Base-by-base conservation (phyloP, 768 basidiomycete species). In the Trametes cingulata region DNA sequence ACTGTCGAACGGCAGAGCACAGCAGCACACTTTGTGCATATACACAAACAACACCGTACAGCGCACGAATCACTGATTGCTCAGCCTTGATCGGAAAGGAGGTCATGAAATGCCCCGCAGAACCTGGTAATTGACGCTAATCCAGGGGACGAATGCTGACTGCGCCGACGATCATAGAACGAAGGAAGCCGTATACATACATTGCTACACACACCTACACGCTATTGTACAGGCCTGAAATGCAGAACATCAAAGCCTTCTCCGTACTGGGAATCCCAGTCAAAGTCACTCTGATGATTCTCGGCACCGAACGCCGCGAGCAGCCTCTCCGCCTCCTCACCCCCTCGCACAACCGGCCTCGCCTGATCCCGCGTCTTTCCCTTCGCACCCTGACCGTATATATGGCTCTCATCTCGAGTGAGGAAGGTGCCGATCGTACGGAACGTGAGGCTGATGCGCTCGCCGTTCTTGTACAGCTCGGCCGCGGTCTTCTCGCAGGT, bases 381-480 rank as follows among this genome's bases (percentile, higher is more conserved):
- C 64, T 71, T 83, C 47, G 86, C 87, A 1, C 91, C 91, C 65
- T 90, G 88, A 0, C 91, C 91, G 67, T 78, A 91, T 10, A 93
- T 93, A 50, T 66, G 74, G 35, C 76, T 68, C 56, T 74, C 76
- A 50, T 82, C 81, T 2, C 69, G 70, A 14, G 78, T 79, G 61
- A 92, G 72, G 73, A 90, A 93, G 19, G 91, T 93, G 36, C 87
- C 88, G 43, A 93, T 92, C 56, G 81, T 78, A 39, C 90, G 78
- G 73, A 93, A 92, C 9, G 91, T 93, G 65, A 92, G 72, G 67
- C 90, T 91, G 69, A 93, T 91, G 47, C 91, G 80, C 51, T 80
- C 86, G 24, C 86, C 87, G n/a, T 75, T 68, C 65, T 80, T 76
- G 43, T 75, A 73, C 29, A 72, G 80, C 73, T 93, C 91, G 24